Conservation (phyloP, 345 rosid genomes). For the Adansonia digitata region DNA sequence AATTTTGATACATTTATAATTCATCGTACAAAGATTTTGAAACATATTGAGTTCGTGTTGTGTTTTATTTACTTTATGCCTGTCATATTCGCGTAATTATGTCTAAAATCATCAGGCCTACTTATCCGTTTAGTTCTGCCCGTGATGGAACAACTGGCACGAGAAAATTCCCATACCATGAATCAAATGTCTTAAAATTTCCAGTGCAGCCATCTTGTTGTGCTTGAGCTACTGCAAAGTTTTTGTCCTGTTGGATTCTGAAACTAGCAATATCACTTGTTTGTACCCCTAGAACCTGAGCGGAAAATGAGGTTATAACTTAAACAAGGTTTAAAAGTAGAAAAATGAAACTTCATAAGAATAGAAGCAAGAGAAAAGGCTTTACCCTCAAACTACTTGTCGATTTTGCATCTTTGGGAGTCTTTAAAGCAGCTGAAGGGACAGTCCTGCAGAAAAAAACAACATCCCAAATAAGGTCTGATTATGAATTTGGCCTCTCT, state of each 20-base stretch:
- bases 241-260: slow-evolving; percentile 35
- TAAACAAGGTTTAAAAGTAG: not conserved
- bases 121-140: slow-evolving; percentile 30
- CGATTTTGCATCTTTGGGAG: slow-evolving; percentile 10
- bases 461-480: not conserved
- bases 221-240: slow-evolving; percentile 46
- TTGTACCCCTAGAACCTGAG: slow-evolving; percentile 17
- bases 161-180: slow-evolving; percentile 49
- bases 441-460: not conserved
- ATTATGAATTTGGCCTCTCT: not conserved
- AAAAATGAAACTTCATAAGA: not conserved
- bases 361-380: not conserved
- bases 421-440: slow-evolving; percentile 10
- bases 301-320: not conserved
- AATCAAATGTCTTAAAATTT: slow-evolving; percentile 42
- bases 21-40: no score
- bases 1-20: no score
- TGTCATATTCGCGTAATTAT: no score
- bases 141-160: slow-evolving; percentile 48
- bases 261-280: not conserved
- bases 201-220: slow-evolving; percentile 45
- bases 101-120: no score
- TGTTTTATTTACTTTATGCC: no score
- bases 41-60: no score
- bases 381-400: not conserved